Evolutionary conservation across 108 stramenopile species (phyloP), one percentile per base, ranked within the genome.

Genomic region (Pseudonitzschia multiseries): DNA sequence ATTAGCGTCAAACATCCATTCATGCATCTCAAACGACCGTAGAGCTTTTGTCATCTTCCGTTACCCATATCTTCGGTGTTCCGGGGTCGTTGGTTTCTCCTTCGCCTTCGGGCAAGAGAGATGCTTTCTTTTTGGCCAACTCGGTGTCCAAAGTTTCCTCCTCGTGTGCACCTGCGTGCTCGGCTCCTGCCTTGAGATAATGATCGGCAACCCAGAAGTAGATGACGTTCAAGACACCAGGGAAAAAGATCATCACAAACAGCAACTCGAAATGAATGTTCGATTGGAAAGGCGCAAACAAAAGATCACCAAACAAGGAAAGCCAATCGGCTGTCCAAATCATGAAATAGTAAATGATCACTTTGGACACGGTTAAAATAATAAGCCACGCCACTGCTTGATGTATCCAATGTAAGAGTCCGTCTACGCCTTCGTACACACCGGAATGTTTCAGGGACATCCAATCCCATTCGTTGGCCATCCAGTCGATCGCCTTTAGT

Each of bases 241-340:
- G 95, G 60, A 96, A 96, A 75, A 96, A 85, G 48, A 96, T 93
- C 95, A 96, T 96, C 8, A 96, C 95, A 68, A 96, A 96, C 57
- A 96, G 65, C 22, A 96, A 79, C 54, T 93, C 95, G 68, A 96
- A 87, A 41, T 89, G 86, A 73, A 92, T 92, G 53, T 87, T 92
- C 70, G 57, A 71, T 66, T 93, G 91, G 1, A 96, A 69, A 10
- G 93, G 93, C 56, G 66, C 79, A 74, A 96, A 96, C 20, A 96
- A 43, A n/a, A 90, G 54, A 8, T 59, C 73, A 29, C 95, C 95
- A 43, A 90, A 71, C 32, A 65, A 85, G 12, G 92, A 91, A 21
- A 96, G 64, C 14, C 76, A 81, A 15, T 73, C 77, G 24, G 89
- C 82, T 15, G 74, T 71, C 0, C 83, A 1, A 78, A 87, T 85